phyloP scores from a whole-genome alignment of 257 asterid genomes.

The Salvia hispanica region DNA sequence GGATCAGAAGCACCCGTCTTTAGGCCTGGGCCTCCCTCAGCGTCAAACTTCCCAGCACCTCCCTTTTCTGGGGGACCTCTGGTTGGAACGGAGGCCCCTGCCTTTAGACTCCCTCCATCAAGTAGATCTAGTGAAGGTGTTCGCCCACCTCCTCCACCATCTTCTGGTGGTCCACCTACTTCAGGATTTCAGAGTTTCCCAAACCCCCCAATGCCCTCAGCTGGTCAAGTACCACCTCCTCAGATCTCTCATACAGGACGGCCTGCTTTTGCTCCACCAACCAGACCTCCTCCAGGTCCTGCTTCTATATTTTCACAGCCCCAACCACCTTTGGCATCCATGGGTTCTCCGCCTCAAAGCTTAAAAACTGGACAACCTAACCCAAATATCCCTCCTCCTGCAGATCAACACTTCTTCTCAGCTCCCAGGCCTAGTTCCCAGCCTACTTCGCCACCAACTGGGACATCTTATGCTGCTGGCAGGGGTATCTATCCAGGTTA shows the following conservation, averaged over 20 bases:
- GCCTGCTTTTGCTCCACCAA: slow-evolving; percentile 53
- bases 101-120: slow-evolving; percentile 51
- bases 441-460: slow-evolving; percentile 61
- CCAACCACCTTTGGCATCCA: slow-evolving; percentile 51
- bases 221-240: slow-evolving; percentile 52
- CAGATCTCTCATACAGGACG: slow-evolving; percentile 45
- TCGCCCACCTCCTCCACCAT: slow-evolving; percentile 53
- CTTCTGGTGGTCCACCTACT: slow-evolving; percentile 58
- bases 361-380: slow-evolving; percentile 48
- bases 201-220: slow-evolving; percentile 48
- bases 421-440: slow-evolving; percentile 53
- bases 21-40: slow-evolving; percentile 42
- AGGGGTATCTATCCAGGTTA: slow-evolving; percentile 73
- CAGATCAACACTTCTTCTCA: slow-evolving; percentile 40
- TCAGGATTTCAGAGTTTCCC: slow-evolving; percentile 64
- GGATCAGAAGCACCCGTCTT: slow-evolving; percentile 53
- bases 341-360: slow-evolving; percentile 68
- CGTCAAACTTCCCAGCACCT: slow-evolving; percentile 43
- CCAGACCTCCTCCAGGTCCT: slow-evolving; percentile 51
- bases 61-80: slow-evolving; percentile 51
- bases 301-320: slow-evolving; percentile 47
- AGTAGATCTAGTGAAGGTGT: slow-evolving; percentile 51
- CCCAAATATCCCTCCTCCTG: slow-evolving; percentile 42
- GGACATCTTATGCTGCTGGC: slow-evolving; percentile 52
- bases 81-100: slow-evolving; percentile 49